A percentile compares a stretch with the other conserved stretches of the same genome.
Conservation (phyloP, 2,329 filamentous ascomycete species). For the Trichophyton schoenleinii region DNA sequence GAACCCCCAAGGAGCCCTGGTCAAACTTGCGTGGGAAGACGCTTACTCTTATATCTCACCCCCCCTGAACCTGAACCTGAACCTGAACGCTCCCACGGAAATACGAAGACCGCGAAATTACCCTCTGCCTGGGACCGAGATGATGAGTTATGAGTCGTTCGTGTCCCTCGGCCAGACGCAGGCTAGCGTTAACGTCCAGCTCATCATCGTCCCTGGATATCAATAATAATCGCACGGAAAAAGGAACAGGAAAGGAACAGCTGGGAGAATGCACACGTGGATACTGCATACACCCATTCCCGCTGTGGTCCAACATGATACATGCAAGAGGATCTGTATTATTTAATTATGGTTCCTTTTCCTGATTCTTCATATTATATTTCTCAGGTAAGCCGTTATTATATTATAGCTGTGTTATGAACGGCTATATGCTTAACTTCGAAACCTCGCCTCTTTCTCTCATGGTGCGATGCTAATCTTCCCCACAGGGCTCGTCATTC, state of each 20-base stretch:
- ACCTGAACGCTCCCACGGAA: neutral
- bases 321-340: neutral
- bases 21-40: no score
- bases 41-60: no score
- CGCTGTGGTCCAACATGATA: neutral
- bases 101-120: neutral
- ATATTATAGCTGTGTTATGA: neutral
- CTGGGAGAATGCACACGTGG: neutral
- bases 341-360: neutral
- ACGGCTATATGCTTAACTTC: neutral
- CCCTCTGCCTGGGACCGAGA: neutral
- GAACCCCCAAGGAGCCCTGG: neutral
- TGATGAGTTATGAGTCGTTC: neutral
- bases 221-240: neutral
- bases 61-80: neutral
- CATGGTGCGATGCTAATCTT: neutral
- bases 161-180: neutral
- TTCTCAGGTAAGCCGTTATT: neutral
- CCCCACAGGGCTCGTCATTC: conserved; percentile 1
- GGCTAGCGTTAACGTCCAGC: neutral
- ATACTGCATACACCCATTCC: conserved; percentile 2
- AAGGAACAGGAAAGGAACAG: no score
- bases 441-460: neutral
- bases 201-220: neutral
- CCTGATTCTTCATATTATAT: neutral